Evolutionary conservation across 768 basidiomycete genomes (phyloP).

Genomic region (Thelephora aurantiotincta): DNA sequence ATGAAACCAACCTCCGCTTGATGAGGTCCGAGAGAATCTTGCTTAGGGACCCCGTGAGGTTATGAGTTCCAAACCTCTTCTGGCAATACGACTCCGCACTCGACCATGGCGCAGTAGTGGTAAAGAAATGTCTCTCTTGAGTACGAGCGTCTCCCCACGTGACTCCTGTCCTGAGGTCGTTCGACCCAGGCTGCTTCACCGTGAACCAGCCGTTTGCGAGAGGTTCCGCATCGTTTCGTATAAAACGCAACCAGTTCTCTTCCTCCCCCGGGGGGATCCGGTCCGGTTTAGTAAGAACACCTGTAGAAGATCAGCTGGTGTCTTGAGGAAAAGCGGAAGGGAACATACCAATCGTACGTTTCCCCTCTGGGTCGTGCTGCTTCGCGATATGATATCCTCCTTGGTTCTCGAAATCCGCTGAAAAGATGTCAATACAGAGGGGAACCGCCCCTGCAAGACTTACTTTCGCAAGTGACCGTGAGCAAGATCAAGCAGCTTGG

Average conservation of each 20-base stretch:
- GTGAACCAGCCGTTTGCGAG: constrained; percentile 43
- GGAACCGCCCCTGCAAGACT: constrained; percentile 7
- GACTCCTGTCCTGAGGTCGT: constrained; percentile 32
- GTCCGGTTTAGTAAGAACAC: constrained; percentile 65
- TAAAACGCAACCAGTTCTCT: constrained; percentile 38
- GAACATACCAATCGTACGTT: constrained; percentile 51
- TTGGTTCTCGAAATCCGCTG: constrained; percentile 75
- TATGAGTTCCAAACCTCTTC: constrained; percentile 38
- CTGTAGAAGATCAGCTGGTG: constrained; percentile 17
- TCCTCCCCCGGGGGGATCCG: constrained; percentile 45
- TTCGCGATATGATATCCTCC: constrained; percentile 57
- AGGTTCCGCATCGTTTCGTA: constrained; percentile 33
- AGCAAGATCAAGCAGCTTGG: constrained; percentile 50
- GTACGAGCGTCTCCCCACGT: constrained; percentile 48
- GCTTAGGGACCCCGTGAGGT: constrained; percentile 44
- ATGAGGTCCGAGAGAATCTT: constrained; percentile 49
- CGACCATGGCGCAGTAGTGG: constrained; percentile 35
- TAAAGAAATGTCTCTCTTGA: constrained; percentile 44
- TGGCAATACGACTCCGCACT: constrained; percentile 35
- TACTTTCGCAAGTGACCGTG: constrained; percentile 53
- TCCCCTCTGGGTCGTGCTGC: constrained; percentile 42
- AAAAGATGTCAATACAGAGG: background rate
- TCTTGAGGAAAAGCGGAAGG: background rate
- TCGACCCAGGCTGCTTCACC: constrained; percentile 30
- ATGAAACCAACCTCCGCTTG: constrained; percentile 32